Evolutionary conservation across 2,329 filamentous ascomycete species (phyloP), one percentile per base, ranked within the genome.

Genomic region (Ceratocystis smalleyi): DNA sequence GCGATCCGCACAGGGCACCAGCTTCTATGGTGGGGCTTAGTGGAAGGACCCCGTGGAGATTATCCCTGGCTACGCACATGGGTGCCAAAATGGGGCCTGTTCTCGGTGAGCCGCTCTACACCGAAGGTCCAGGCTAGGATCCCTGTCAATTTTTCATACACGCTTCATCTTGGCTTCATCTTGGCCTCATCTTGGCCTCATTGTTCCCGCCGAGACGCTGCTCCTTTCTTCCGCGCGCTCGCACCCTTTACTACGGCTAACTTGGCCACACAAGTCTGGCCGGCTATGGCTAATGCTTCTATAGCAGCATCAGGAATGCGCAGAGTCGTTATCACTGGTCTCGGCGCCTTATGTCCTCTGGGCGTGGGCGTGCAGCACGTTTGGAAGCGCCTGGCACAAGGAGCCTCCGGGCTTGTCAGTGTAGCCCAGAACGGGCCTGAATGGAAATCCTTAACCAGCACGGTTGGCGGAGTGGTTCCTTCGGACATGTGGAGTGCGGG

Each of bases 401-500:
- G 89, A 55, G 80, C 91, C 47, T 91, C 86, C 67, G 94, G 91
- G 68, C 84, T 99, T 70, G 80, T 85, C 65, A 92, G 88, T 69
- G 81, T 94, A 62, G 81, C 80, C 65, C 73, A 82, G 65, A 79
- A 83, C 62, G 82, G 79, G 67, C 84, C 75, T 67, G 78, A 67
- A 73, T 96, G 91, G 80, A 78, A 78, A 7, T 82, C 84, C 54
- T 77, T 96, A 51, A 90, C 92, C 12, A 94, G 89, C 73, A 89
- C 86, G 63, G 84, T 97, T 62, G 92, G 91, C 54, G 94, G 88
- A 1, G 72, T 94, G 19, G 88, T 99, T 0, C 91, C 92, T 1
- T 73, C 71, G 55, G 71, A 77, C 10, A 63, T 66, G 55, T 85
- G 81, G 83, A 72, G 74, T 35, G 71, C 79, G 1, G 73, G 75